These are phyloP conservation scores for Clavispora phyllophila DNA, from an alignment of 805 yeast species.

Conservation along the genomic window DNA sequence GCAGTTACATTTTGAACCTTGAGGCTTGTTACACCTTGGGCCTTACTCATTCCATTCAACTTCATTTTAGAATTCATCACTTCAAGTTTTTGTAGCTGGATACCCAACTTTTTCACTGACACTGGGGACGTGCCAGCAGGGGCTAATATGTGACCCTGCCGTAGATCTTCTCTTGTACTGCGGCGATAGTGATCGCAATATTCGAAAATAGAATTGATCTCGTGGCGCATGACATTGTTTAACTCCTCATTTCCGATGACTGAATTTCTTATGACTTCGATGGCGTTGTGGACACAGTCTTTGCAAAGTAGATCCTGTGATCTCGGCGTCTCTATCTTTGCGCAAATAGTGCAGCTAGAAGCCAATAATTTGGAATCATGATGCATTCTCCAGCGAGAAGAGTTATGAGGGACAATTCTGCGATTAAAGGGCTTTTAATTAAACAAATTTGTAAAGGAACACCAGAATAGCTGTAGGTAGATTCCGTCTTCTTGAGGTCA, in stretches of 20 bases:
- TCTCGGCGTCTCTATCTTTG: conserved; percentile 4
- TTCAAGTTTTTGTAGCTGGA: conserved; percentile 29
- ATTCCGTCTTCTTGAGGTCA: background rate
- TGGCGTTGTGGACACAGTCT: conserved; percentile 15
- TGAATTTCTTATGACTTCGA: conserved; percentile 21
- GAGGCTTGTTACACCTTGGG: background rate
- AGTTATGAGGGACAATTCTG: background rate
- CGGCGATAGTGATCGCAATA: conserved; percentile 11
- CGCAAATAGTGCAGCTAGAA: conserved; percentile 16
- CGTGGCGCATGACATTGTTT: conserved; percentile 16
- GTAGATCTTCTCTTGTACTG: background rate
- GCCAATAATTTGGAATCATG: background rate
- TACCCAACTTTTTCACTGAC: conserved; percentile 19
- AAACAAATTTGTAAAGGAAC: background rate
- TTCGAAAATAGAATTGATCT: conserved; percentile 25
- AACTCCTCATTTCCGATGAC: conserved; percentile 21
- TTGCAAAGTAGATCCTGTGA: conserved; percentile 19
- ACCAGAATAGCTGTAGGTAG: background rate
- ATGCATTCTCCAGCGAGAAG: background rate
- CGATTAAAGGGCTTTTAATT: background rate
- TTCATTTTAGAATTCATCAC: conserved; percentile 7
- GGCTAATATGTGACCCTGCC: background rate
- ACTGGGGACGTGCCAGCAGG: background rate
- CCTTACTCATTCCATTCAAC: conserved; percentile 2
- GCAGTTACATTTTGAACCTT: background rate